phyloP scores from a whole-genome alignment of 73 alveolate species.

The Strombidium stylifer region DNA sequence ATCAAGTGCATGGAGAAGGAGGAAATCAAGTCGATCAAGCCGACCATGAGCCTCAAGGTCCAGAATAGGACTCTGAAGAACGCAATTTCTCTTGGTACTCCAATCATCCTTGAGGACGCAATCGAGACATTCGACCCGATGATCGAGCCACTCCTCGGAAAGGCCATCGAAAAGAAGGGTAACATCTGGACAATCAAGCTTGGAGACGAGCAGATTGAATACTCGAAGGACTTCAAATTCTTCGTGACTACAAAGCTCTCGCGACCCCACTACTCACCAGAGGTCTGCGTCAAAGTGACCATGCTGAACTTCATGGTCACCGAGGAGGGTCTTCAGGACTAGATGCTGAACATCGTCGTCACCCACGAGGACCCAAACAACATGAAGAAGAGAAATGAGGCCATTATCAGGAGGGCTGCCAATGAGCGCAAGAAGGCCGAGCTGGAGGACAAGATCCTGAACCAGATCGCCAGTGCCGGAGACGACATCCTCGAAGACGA shows the following conservation, averaged over 20 bases:
- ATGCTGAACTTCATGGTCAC: conserved; percentile 99
- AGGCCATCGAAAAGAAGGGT: conserved; percentile 92
- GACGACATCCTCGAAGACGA: conserved; percentile 85
- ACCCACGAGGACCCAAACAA: conserved; percentile 39
- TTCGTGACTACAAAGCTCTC: conserved; percentile 98
- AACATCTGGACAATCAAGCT: conserved; percentile 70
- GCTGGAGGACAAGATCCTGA: conserved; percentile 49
- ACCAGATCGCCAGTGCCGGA: conserved; percentile 43
- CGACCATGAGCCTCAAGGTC: conserved; percentile 83
- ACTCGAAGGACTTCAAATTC: conserved; percentile 89
- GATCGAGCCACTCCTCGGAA: conserved; percentile 91
- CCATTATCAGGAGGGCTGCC: conserved; percentile 45
- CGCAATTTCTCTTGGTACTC: conserved; percentile 97
- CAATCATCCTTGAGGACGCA: conserved; percentile 97
- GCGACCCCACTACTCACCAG: conserved; percentile 99
- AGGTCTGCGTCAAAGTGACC: conserved; percentile 97
- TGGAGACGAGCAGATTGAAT: conserved; percentile 90
- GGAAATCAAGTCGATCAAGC: conserved; percentile 59
- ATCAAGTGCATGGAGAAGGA: conserved; percentile 97
- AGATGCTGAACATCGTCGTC: conserved; percentile 71
- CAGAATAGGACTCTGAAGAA: conserved; percentile 92
- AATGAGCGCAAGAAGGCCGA: conserved; percentile 40
- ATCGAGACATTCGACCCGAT: conserved; percentile 94
- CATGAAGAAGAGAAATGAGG: conserved; percentile 37
- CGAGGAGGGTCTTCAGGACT: conserved; percentile 93